A percentile compares a stretch with the other conserved stretches of the same genome.
Evolutionary conservation across 2,329 filamentous ascomycete species (phyloP).

Genomic region (Trichoderma sp.): DNA sequence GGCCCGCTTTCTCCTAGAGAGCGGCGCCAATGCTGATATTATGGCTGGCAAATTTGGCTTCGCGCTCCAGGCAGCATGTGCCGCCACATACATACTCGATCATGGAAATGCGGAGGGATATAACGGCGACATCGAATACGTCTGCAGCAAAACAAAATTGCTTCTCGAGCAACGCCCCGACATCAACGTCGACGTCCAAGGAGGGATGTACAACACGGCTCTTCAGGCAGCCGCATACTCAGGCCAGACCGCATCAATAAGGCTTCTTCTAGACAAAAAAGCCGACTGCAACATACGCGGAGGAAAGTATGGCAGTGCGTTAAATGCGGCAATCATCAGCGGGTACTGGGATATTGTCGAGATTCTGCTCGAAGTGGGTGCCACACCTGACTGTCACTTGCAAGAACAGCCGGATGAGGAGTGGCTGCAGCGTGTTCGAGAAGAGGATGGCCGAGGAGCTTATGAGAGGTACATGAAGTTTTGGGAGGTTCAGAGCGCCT

Average conservation of each 20-base stretch:
- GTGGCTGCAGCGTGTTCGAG: background rate
- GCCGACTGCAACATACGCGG: background rate
- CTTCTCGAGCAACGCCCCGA: background rate
- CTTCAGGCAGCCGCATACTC: background rate
- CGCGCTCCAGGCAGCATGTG: constrained; percentile 27
- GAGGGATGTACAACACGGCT: background rate
- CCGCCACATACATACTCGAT: no score
- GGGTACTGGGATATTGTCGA: constrained; percentile 1
- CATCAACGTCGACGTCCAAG: background rate
- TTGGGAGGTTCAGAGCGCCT: background rate
- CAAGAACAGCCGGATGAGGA: background rate
- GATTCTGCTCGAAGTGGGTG: background rate
- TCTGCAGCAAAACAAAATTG: accelerated
- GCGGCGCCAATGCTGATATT: background rate
- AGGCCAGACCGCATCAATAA: background rate
- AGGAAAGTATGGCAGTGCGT: background rate
- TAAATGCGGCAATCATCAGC: background rate
- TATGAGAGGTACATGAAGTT: background rate
- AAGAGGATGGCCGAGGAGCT: background rate
- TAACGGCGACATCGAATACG: background rate
- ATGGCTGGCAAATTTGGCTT: constrained; percentile 5
- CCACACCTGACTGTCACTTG: background rate
- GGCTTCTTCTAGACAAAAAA: background rate
- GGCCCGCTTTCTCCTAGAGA: constrained; percentile 3
- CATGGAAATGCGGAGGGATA: accelerated